Conservation (phyloP, 1,284 basidiomycete species). For the Fomitopsis pinicola region DNA sequence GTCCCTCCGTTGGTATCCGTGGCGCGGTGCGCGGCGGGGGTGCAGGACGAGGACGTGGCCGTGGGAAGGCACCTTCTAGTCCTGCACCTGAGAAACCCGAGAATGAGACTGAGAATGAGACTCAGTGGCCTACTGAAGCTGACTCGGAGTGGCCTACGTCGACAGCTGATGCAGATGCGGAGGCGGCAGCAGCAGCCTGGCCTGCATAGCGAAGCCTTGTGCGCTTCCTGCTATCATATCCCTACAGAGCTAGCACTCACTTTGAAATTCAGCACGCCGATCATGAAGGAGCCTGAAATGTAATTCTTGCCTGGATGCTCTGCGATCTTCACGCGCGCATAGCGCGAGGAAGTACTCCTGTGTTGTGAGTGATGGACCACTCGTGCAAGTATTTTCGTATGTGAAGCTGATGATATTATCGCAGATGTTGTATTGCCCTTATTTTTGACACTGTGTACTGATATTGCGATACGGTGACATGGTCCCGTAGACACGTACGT, state of each 20-base stretch:
- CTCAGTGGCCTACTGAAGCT: too few species aligned
- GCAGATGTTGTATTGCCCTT: not conserved
- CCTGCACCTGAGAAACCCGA: constrained; percentile 12
- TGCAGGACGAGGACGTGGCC: constrained; percentile 19
- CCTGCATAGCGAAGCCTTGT: constrained; percentile 15
- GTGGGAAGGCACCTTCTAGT: constrained; percentile 1
- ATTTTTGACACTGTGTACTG: constrained; percentile 7
- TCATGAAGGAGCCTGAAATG: not conserved
- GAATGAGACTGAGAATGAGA: not conserved
- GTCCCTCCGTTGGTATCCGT: constrained; percentile 22
- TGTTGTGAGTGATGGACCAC: not conserved
- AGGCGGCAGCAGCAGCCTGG: constrained; percentile 4
- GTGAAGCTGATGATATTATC: not conserved
- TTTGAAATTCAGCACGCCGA: not conserved
- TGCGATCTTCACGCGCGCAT: not conserved
- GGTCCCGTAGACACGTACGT: too few species aligned
- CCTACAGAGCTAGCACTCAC: not conserved
- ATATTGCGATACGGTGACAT: too few species aligned
- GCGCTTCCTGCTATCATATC: not conserved
- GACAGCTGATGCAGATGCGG: constrained; percentile 2
- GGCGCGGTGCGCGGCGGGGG: constrained; percentile 26
- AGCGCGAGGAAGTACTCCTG: not conserved
- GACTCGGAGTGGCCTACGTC: not conserved
- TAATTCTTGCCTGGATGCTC: not conserved
- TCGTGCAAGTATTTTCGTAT: too few species aligned